A percentile compares a stretch with the other conserved stretches of the same genome.
Conservation (phyloP, 495 filamentous ascomycete genomes). For the Hypoxylon perforatum region DNA sequence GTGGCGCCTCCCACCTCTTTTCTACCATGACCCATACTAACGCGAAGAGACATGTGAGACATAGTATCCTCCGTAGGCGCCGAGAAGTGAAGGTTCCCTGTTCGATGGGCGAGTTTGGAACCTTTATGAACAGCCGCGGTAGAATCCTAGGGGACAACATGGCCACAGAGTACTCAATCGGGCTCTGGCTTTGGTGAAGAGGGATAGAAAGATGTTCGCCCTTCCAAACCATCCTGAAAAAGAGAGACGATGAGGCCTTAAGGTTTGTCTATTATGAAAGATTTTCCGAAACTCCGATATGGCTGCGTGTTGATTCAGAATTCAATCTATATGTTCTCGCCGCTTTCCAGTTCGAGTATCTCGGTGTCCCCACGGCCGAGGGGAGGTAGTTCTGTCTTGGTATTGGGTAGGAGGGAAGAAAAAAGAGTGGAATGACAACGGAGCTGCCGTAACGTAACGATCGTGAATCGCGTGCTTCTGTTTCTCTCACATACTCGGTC, state of each 20-base stretch:
- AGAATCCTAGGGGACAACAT: slow-evolving; percentile 40
- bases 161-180: slow-evolving; percentile 26
- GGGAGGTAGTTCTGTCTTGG: slow-evolving; percentile 2
- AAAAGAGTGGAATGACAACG: slow-evolving; percentile 36
- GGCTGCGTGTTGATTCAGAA: neutral
- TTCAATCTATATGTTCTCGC: neutral
- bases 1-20: slow-evolving; percentile 28
- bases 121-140: slow-evolving; percentile 39
- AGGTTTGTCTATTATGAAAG: slow-evolving; percentile 10
- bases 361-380: neutral
- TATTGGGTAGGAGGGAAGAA: slow-evolving; percentile 15
- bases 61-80: slow-evolving; percentile 38
- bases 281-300: neutral
- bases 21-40: slow-evolving; percentile 37
- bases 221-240: slow-evolving; percentile 35
- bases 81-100: slow-evolving; percentile 37
- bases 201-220: slow-evolving; percentile 31
- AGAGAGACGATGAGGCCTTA: neutral
- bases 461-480: slow-evolving; percentile 34
- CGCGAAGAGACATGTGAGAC: slow-evolving; percentile 25
- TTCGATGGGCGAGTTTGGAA: slow-evolving; percentile 42
- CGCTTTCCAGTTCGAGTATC: slow-evolving; percentile 22
- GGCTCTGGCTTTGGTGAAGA: slow-evolving; percentile 27
- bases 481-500: slow-evolving; percentile 23
- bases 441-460: slow-evolving; percentile 40